phyloP scores from a whole-genome alignment of 768 basidiomycete species.

The Boletales sp. region DNA sequence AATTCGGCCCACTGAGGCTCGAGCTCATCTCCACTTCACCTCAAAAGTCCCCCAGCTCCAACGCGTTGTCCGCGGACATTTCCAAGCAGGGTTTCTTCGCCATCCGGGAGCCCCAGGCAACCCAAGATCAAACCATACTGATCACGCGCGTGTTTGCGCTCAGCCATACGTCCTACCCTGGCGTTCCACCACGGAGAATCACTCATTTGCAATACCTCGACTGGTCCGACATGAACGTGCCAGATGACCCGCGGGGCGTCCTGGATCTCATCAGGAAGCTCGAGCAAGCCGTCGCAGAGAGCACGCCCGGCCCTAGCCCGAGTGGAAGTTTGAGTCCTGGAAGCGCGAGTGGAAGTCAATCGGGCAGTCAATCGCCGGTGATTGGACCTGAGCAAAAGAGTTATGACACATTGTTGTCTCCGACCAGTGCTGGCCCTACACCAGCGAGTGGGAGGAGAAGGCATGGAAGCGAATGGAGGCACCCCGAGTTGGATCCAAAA shows the following conservation, averaged over 20 bases:
- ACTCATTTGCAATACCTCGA: constrained; percentile 89
- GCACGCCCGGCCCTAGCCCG: constrained; percentile 29
- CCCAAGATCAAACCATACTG: constrained; percentile 21
- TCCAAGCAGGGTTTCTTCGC: constrained; percentile 35
- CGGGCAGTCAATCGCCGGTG: constrained; percentile 17
- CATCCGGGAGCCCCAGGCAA: constrained; percentile 22
- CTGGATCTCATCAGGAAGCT: constrained; percentile 72
- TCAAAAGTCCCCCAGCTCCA: constrained; percentile 13
- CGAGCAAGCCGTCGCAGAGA: constrained; percentile 31
- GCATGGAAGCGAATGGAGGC: constrained; percentile 25
- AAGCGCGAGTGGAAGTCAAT: constrained; percentile 16
- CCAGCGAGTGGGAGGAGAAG: constrained; percentile 3
- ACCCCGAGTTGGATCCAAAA: constrained; percentile 45
- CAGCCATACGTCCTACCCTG: constrained; percentile 56
- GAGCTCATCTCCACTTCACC: constrained; percentile 48
- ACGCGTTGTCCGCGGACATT: constrained; percentile 32
- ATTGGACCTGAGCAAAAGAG: constrained; percentile 1
- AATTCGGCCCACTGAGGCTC: constrained; percentile 71
- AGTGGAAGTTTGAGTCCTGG: constrained; percentile 21
- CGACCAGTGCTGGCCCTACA: constrained; percentile 7
- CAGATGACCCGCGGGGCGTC: constrained; percentile 73
- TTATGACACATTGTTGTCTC: constrained; percentile 14
- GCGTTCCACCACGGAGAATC: constrained; percentile 58
- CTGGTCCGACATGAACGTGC: constrained; percentile 98
- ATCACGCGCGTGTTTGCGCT: constrained; percentile 70